Evolutionary conservation across 2,329 filamentous ascomycete species (phyloP).

Genomic region (Rhynchosporium secalis): DNA sequence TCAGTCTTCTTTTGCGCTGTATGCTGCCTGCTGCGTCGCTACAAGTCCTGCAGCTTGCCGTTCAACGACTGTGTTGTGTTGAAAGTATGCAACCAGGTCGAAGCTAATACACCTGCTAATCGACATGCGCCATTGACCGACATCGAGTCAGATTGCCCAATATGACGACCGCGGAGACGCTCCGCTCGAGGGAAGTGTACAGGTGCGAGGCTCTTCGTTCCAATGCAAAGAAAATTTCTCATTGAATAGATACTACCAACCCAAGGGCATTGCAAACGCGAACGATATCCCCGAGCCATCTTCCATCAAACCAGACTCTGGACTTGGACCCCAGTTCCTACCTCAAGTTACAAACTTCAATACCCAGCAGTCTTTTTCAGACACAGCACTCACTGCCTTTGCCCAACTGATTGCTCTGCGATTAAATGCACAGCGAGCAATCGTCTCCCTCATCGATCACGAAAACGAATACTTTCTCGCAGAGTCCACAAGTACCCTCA

Average conservation of each 20-base stretch:
- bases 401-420: slow-evolving; percentile 52
- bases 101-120: neutral
- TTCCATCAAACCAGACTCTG: slow-evolving; percentile 1
- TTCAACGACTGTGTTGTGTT: neutral
- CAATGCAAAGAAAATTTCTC: neutral
- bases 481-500: slow-evolving; percentile 49
- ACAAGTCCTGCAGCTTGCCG: neutral
- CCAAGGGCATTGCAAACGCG: slow-evolving; percentile 11
- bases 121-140: neutral
- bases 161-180: slow-evolving; percentile 18
- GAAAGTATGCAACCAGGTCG: neutral
- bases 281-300: slow-evolving; percentile 3
- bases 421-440: slow-evolving; percentile 46
- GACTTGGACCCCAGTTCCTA: neutral
- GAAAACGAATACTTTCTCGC: slow-evolving; percentile 35
- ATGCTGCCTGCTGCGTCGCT: neutral
- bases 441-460: slow-evolving; percentile 44
- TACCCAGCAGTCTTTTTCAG: slow-evolving; percentile 39
- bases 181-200: slow-evolving; percentile 25
- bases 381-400: slow-evolving; percentile 46
- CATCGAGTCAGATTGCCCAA: neutral
- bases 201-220: slow-evolving; percentile 11
- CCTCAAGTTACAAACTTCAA: slow-evolving; percentile 19
- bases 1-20: neutral
- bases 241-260: slow-evolving; percentile 30